These are phyloP conservation scores for Berberis vulgaris DNA, from an alignment of 164 flowering plant genomes.

Conservation along the genomic window DNA sequence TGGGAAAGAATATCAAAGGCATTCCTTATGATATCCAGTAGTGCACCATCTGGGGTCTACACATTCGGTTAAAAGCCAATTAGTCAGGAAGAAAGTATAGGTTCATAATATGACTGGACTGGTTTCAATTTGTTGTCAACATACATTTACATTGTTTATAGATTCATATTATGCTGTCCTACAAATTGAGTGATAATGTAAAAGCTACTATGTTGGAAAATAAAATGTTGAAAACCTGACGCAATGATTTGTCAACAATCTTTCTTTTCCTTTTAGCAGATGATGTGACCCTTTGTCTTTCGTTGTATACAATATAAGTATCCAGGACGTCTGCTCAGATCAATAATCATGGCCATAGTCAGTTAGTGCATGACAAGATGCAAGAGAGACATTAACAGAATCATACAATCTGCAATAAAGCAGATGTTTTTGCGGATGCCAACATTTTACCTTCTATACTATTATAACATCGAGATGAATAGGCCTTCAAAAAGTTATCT, in stretches of 20 bases:
- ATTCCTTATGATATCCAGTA: conserved; percentile 82
- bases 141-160: too few relatives aligned
- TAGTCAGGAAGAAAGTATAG: background rate
- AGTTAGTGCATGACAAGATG: conserved; percentile 2
- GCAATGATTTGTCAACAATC: conserved; percentile 50
- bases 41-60: conserved; percentile 97
- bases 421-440: background rate
- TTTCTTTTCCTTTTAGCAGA: conserved; percentile 86
- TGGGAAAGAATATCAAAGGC: conserved; percentile 76
- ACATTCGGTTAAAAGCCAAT: conserved; percentile 8
- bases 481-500: conserved; percentile 62
- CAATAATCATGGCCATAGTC: conserved; percentile 4
- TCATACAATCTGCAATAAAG: background rate
- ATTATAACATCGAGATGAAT: conserved; percentile 42
- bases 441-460: conserved; percentile 59
- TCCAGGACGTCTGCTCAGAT: conserved; percentile 56
- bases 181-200: background rate
- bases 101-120: background rate
- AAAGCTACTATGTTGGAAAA: background rate
- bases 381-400: background rate
- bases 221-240: conserved; percentile 47
- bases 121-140: background rate
- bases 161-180: background rate
- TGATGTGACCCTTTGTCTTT: conserved; percentile 92
- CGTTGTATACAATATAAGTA: conserved; percentile 80